Base-by-base conservation (phyloP, 805 yeast species). In the Ogataea saltuana region DNA sequence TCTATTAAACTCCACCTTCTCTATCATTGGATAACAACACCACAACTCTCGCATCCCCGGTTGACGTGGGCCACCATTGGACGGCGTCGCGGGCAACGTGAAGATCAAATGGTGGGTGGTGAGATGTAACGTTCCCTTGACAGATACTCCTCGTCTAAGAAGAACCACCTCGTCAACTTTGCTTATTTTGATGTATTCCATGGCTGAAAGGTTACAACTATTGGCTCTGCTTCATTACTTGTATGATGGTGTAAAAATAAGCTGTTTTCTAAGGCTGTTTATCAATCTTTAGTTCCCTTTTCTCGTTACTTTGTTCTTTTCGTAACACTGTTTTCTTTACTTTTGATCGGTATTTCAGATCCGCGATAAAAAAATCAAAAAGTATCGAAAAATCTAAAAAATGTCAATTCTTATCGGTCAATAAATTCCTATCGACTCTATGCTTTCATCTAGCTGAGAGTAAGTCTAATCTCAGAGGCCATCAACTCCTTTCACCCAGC, bases 21-120 rank as follows among this genome's bases (percentile, higher is more conserved):
- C 83, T 23, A 90, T 81, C 49, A 89, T 78, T 1, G 97, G 97
- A 63, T 88, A 91, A 46, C 95, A 85, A 22, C 88, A 75, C 99
- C 98, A 93, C 22, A 88, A 77, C 61, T 93, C 98, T 44, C 80
- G 69, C 53, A 53, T 18, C 53, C 60, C 51, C 47, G 50, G 3
- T 45, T 48, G 23, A 3, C 33, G 20, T 12, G 22, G 13, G 70
- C 30, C 41, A 27, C 31, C 41, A 26, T 32, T 39, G 12, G 51
- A 45, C 45, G 46, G 25, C 26, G 44, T 38, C 8, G 55, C 50
- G 4, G 60, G 59, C 9, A 63, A 37, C 0, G 79, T 72, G 60
- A 85, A 85, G 26, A 85, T 85, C 54, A 86, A 62, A 64, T 86
- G 93, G 59, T 85, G 90, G 5, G 87, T 78, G 2, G 90, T 83